Conservation (phyloP, 2,329 filamentous ascomycete genomes). For the Fusarium pininemorale region DNA sequence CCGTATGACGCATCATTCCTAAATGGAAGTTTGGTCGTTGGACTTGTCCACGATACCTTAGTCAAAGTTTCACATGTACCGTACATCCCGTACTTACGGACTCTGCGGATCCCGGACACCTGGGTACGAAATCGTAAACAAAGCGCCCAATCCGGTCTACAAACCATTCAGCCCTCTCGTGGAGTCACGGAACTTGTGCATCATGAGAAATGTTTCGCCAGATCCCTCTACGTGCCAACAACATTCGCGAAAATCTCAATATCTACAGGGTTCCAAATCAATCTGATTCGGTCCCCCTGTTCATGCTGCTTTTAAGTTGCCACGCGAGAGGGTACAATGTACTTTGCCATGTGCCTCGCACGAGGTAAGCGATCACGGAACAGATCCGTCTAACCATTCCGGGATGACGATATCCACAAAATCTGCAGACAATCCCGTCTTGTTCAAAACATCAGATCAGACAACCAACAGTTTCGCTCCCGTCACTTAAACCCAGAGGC, state of each 20-base stretch:
- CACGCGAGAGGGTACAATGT: constrained; percentile 35
- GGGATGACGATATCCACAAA: constrained; percentile 31
- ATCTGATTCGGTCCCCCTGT: constrained; percentile 23
- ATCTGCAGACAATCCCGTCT: constrained; percentile 14
- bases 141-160: background rate
- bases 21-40: background rate
- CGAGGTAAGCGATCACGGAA: constrained; percentile 33
- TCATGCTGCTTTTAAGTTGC: constrained; percentile 5
- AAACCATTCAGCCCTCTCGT: background rate
- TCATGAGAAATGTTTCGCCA: constrained; percentile 1
- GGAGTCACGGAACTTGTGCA: constrained; percentile 4
- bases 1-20: background rate
- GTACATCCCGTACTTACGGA: background rate
- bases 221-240: background rate
- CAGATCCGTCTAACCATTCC: constrained; percentile 39
- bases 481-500: background rate
- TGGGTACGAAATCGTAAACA: background rate
- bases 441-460: background rate
- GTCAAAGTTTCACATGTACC: background rate
- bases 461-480: background rate
- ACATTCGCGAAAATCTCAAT: background rate
- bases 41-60: background rate
- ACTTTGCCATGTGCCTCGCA: constrained; percentile 42
- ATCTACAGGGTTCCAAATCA: constrained; percentile 22
- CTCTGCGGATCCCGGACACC: background rate